Percentiles rank a stretch among this genome's conserved stretches.
Conservation (phyloP, 2,329 filamentous ascomycete species). For the Fusarium sp. region DNA sequence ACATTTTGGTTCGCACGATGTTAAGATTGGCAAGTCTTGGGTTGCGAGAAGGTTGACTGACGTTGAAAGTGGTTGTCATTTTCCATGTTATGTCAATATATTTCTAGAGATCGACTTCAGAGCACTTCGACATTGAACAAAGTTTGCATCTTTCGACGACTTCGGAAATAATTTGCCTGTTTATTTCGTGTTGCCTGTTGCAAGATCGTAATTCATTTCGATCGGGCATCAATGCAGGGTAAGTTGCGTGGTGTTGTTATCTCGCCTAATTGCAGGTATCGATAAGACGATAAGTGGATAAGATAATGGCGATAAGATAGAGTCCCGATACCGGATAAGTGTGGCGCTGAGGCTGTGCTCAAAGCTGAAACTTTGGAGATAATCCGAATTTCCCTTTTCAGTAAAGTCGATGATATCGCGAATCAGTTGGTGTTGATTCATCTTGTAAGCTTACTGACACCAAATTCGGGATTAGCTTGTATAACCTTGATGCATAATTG, state of each 20-base stretch:
- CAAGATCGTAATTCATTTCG: accelerated
- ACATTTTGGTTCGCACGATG: no score
- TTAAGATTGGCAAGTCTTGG: no score
- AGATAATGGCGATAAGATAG: not conserved
- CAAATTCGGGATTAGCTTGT: not conserved
- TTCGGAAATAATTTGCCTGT: no score
- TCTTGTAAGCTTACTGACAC: not conserved
- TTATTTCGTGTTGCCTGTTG: no score
- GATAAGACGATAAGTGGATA: no score
- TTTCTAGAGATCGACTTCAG: no score
- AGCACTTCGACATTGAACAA: no score
- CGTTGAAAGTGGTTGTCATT: no score
- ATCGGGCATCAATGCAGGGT: not conserved
- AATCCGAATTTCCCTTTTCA: not conserved
- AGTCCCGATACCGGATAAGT: not conserved
- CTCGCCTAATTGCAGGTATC: accelerated
- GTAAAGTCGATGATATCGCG: not conserved
- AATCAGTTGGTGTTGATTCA: not conserved
- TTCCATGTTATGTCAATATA: no score
- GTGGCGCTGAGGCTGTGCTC: not conserved
- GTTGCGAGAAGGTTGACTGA: no score
- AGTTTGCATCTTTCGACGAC: accelerated
- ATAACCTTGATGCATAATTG: not conserved
- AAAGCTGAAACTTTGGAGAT: not conserved
- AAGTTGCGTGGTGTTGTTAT: not conserved